phyloP scores from a whole-genome alignment of 305 asterid genomes.

The Fraxinus paxiana region DNA sequence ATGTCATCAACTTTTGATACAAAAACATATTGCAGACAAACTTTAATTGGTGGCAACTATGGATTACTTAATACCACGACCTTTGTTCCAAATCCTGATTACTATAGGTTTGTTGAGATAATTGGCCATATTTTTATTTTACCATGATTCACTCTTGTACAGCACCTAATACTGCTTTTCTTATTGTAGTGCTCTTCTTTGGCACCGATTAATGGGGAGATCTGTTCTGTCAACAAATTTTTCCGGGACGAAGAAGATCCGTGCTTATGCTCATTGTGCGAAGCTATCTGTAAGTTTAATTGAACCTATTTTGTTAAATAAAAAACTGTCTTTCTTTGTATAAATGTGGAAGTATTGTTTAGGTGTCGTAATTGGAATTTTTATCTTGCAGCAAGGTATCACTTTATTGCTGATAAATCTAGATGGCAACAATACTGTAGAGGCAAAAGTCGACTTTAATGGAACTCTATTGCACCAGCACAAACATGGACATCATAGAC shows the following conservation, averaged over 20 bases:
- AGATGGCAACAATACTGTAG: constrained; percentile 29
- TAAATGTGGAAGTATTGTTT: not conserved
- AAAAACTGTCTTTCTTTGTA: not conserved
- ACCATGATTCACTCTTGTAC: not conserved
- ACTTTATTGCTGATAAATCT: constrained; percentile 43
- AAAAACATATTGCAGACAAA: constrained; percentile 17
- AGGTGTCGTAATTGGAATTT: not conserved
- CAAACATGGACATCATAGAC: constrained; percentile 17
- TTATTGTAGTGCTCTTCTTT: constrained; percentile 44
- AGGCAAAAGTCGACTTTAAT: constrained; percentile 24
- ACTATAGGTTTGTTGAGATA: constrained; percentile 4
- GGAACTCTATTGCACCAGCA: not conserved
- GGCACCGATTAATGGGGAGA: constrained; percentile 54
- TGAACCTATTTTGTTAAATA: not conserved
- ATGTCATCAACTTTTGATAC: constrained; percentile 15
- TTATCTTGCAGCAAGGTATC: constrained; percentile 40
- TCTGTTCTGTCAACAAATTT: constrained; percentile 39
- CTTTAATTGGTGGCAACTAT: constrained; percentile 17
- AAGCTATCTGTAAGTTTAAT: constrained; percentile 42
- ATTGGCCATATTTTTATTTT: not conserved
- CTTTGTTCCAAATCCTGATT: constrained; percentile 18
- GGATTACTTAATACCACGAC: constrained; percentile 18
- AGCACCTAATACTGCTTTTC: not conserved
- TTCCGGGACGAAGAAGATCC: constrained; percentile 36
- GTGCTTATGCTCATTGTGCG: constrained; percentile 52